phyloP scores from a whole-genome alignment of 495 filamentous ascomycete genomes.

The Achaetomiella virescens region DNA sequence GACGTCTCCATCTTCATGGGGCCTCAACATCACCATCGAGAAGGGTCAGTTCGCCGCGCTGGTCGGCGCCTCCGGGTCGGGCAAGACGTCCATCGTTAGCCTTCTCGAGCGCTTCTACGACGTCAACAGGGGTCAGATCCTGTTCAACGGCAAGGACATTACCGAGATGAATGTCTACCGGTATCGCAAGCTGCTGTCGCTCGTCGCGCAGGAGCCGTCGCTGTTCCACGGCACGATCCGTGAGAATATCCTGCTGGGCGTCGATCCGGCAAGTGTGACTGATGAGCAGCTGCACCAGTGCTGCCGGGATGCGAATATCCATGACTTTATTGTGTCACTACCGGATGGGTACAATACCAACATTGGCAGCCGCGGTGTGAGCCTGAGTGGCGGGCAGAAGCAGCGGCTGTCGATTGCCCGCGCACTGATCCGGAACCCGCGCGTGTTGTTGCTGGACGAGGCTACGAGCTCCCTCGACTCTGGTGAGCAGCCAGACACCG shows the following conservation, averaged over 20 bases:
- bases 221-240: conserved; percentile 51
- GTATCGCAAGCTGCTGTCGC: conserved; percentile 50
- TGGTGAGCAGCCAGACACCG: conserved; percentile 7
- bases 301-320: conserved; percentile 54
- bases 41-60: conserved; percentile 63
- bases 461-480: conserved; percentile 72
- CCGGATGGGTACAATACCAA: conserved; percentile 55
- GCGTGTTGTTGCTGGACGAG: conserved; percentile 70
- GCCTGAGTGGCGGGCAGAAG: conserved; percentile 70
- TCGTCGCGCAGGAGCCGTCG: conserved; percentile 60
- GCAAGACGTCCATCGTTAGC: conserved; percentile 63
- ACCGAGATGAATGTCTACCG: conserved; percentile 35
- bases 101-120: conserved; percentile 62
- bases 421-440: conserved; percentile 65
- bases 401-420: conserved; percentile 71
- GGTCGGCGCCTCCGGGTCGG: conserved; percentile 65
- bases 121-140: conserved; percentile 45
- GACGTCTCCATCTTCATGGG: conserved; percentile 46
- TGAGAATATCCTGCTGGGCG: conserved; percentile 53
- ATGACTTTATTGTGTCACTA: conserved; percentile 55
- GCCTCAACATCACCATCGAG: conserved; percentile 51
- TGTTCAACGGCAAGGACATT: conserved; percentile 47
- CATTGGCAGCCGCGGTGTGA: conserved; percentile 55
- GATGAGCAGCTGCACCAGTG: conserved; percentile 51
- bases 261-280: conserved; percentile 32